Percentiles rank a stretch among this genome's conserved stretches.
Conservation (phyloP, 768 basidiomycete genomes). For the Macrolepiota albuminosa region DNA sequence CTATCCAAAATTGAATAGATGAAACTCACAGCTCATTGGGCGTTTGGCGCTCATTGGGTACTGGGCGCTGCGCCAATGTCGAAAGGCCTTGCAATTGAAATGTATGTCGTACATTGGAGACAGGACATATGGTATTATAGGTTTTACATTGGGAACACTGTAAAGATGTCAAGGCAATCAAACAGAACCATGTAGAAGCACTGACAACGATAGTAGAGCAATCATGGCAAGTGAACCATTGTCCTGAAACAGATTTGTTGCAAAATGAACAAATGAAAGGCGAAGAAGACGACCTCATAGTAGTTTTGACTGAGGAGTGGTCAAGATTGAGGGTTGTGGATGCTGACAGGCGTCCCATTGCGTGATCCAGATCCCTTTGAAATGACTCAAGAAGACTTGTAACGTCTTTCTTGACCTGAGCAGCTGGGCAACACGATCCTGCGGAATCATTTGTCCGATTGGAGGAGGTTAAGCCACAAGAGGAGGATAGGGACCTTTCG, state of each 20-base stretch:
- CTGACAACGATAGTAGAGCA: neutral
- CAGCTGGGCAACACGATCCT: slow-evolving; percentile 38
- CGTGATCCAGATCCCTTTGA: slow-evolving; percentile 45
- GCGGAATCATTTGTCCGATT: slow-evolving; percentile 1
- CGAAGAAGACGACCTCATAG: neutral
- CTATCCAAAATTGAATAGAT: neutral
- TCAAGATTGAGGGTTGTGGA: neutral
- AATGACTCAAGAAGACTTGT: slow-evolving; percentile 44
- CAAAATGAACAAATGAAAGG: neutral
- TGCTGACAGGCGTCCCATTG: slow-evolving; percentile 23
- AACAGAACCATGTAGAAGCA: neutral
- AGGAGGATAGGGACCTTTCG: neutral
- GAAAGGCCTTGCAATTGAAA: too few species aligned
- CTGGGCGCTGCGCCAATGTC: neutral
- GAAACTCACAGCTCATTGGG: neutral
- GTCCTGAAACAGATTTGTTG: neutral
- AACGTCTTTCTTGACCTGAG: slow-evolving; percentile 46
- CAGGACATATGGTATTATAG: neutral
- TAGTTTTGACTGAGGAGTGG: neutral
- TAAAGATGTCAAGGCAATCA: neutral
- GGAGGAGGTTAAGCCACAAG: slow-evolving; percentile 8
- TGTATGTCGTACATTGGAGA: neutral
- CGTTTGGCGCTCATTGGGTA: neutral
- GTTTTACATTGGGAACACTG: neutral
- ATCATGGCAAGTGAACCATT: neutral